Evolutionary conservation across 2,329 filamentous ascomycete genomes (phyloP), one percentile per base, ranked within the genome.

Genomic region (Fragosphaeria purpurea): DNA sequence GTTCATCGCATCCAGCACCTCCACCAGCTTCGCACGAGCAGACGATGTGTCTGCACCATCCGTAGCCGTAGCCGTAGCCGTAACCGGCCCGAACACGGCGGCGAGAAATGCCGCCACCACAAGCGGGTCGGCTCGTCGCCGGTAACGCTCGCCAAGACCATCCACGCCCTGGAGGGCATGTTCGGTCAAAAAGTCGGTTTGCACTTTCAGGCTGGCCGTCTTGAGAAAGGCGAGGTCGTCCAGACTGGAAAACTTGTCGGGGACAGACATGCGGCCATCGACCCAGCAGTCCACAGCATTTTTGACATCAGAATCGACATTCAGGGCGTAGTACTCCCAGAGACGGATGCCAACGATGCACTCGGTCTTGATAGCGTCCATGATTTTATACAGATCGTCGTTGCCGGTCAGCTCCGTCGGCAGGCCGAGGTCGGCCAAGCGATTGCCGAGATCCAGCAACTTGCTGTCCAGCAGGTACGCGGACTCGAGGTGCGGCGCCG

Each of bases 311-410:
- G 78, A 73, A 51, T 91, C 81, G 4, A 93, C 82, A 61, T 97
- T 80, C 51, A 95, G 71, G 12, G 85, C 82, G 63, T 96, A 98
- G 70, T 85, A 98, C 63, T 98, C 87, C 93, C 93, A 98, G 1
- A 98, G 75, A 46, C 83, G 83, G 54, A 91, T 80, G 41, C 80
- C 76, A 32, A 79, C 79, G 61, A 98, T 79, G 38, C 93, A 88
- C 49, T 89, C 78, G 22, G 79, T 79, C 66, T 93, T 94, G 61
- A 95, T 78, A 7, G 80, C 86, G 34, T 88, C 82, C 83, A 96
- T 95, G 53, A 97, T 80, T 56, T 79, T 76, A 32, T 86, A 63
- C 4, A 98, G 70, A 60, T 97, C 91, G 44, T 85, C 82, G 4
- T 75, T 71, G 7, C 70, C 80, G 56, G 81, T 79, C 52, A 95